Evolutionary conservation across 768 basidiomycete species (phyloP), one percentile per base, ranked within the genome.

Genomic region (Kwoniella dejecticola): DNA sequence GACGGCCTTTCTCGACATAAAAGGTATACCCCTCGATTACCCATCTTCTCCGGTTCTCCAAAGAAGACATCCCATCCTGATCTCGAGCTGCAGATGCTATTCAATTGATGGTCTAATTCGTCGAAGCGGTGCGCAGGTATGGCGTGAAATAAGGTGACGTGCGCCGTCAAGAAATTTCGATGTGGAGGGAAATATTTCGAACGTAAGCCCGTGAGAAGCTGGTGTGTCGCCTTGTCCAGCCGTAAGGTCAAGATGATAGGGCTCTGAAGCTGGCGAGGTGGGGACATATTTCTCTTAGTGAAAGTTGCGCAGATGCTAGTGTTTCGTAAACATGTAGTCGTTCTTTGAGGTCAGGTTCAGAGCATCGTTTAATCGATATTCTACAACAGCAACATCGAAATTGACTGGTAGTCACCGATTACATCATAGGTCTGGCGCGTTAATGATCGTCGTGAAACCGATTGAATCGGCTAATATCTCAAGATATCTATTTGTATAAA

Each of bases 101-200:
- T 48, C 4, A 71, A 44, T 11, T 63, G 27, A 3, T 53, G 33
- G n/a, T 71, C 66, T 8, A 74, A 57, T 45, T 71, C 70, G 7
- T 33, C 44, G 21, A 63, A 42, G 11, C 69, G 67, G 27, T 69
- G 63, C 2, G 62, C 29, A 2, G 70, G 70, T 33, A 75, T 70
- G 17, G 68, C 73, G 46, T 71, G 70, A 60, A 71, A 71, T 5
- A 74, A 54, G 1, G 72, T 70, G n/a, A 74, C 53, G 52, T 74
- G 72, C 0, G 69, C 72, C 3, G 49, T 45, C 21, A 74, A 60
- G 52, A 66, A 64, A 41, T 74, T 74, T 30, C 72, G 60, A 40
- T 58, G 56, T 31, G 65, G 46, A 4, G 72, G 72, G 48, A 74
- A 74, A 44, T 71, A 71, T 57, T 65, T 67, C 13, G 65, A 63